A percentile compares a stretch with the other conserved stretches of the same genome.
These are phyloP conservation scores for Eucalyptus urophylla DNA, from an alignment of 345 rosid species.

Conservation along the genomic window DNA sequence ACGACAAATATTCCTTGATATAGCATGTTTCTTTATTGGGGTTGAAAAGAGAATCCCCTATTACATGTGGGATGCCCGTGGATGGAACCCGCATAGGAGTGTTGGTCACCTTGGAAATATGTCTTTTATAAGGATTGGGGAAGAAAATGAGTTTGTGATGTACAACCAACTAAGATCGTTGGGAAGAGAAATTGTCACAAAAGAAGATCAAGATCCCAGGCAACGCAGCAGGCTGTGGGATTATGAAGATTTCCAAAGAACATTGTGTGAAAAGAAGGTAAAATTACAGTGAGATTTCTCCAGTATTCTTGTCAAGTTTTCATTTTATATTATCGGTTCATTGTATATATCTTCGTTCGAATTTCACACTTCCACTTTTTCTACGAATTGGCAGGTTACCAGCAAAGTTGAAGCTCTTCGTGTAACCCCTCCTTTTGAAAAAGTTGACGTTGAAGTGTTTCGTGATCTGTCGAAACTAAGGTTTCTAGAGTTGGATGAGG, in stretches of 20 bases:
- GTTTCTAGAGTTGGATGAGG: neutral
- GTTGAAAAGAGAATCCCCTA: neutral
- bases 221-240: neutral
- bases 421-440: rapidly evolving
- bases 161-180: neutral
- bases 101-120: neutral
- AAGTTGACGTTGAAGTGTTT: neutral
- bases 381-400: neutral
- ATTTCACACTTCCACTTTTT: too few species aligned
- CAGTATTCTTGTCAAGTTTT: neutral
- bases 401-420: neutral
- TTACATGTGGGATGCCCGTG: neutral
- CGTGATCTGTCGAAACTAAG: neutral
- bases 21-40: neutral
- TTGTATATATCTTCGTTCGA: rapidly evolving
- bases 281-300: neutral
- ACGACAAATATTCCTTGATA: neutral
- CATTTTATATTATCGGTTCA: neutral
- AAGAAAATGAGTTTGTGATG: neutral
- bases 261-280: rapidly evolving
- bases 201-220: rapidly evolving
- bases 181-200: neutral
- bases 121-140: neutral
- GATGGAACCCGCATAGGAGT: neutral
- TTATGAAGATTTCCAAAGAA: neutral